phyloP scores from a whole-genome alignment of 1,139 yeast species.

The Debaryomyces sp. region DNA sequence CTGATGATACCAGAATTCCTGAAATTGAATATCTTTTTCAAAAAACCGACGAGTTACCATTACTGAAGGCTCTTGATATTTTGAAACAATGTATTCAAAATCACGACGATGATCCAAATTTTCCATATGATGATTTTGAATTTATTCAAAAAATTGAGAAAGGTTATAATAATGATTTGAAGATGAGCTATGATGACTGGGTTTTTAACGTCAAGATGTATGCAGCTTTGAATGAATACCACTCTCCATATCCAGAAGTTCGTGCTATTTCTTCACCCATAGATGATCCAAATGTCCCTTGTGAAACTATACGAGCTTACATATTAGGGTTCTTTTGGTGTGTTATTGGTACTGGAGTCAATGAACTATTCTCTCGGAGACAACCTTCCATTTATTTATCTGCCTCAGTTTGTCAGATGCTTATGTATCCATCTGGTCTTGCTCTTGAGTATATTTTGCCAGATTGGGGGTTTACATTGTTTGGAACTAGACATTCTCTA shows the following conservation, averaged over 20 bases:
- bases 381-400: constrained; percentile 50
- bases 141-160: constrained; percentile 10
- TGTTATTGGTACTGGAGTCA: constrained; percentile 55
- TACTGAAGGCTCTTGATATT: constrained; percentile 14
- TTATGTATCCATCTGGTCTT: constrained; percentile 28
- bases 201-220: constrained; percentile 37
- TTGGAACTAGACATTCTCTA: constrained; percentile 12
- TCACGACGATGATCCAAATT: constrained; percentile 27
- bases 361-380: constrained; percentile 61
- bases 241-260: constrained; percentile 69
- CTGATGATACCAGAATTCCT: neutral
- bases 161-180: constrained; percentile 9
- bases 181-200: constrained; percentile 16
- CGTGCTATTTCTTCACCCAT: constrained; percentile 57
- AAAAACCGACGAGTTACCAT: neutral
- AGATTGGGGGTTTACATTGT: constrained; percentile 13
- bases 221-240: constrained; percentile 53
- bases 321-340: constrained; percentile 55
- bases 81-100: constrained; percentile 20
- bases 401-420: constrained; percentile 25
- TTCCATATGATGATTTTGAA: constrained; percentile 19
- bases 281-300: constrained; percentile 53
- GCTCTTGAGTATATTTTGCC: constrained; percentile 26
- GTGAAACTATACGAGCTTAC: constrained; percentile 62
- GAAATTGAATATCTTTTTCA: neutral